phyloP scores from a whole-genome alignment of 768 basidiomycete genomes.

The Amanita thiersii region DNA sequence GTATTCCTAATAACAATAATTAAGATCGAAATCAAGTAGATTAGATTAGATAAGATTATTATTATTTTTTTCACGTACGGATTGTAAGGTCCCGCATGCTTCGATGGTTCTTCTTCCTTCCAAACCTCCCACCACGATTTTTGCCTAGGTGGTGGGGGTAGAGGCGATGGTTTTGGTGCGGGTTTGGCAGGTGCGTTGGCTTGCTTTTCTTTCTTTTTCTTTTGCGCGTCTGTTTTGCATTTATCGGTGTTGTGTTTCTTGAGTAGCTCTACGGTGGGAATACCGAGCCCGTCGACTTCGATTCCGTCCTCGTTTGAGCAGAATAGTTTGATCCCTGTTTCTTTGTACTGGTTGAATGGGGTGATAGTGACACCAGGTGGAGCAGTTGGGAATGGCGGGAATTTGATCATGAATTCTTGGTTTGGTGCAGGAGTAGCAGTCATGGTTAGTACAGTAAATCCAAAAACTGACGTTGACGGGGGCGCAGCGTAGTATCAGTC shows the following conservation, averaged over 20 bases:
- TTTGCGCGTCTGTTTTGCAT: slow-evolving; percentile 48
- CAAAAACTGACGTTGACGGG: no score
- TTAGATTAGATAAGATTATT: no score
- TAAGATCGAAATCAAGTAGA: no score
- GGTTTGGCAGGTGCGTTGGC: background rate
- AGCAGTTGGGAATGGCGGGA: slow-evolving; percentile 40
- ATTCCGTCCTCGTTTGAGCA: slow-evolving; percentile 19
- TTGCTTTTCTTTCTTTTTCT: slow-evolving; percentile 37
- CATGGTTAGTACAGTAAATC: no score
- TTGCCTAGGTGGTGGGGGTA: slow-evolving; percentile 4
- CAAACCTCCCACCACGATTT: slow-evolving; percentile 67
- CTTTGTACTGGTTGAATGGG: slow-evolving; percentile 35
- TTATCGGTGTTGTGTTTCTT: slow-evolving; percentile 46
- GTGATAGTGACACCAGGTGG: slow-evolving; percentile 33
- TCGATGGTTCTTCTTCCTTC: slow-evolving; percentile 50
- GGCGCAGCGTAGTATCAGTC: no score
- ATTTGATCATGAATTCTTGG: slow-evolving; percentile 18
- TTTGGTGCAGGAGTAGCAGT: background rate
- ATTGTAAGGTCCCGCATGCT: slow-evolving; percentile 36
- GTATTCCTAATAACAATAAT: slow-evolving; percentile 26
- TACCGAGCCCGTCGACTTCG: slow-evolving; percentile 60
- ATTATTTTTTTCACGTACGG: slow-evolving; percentile 31
- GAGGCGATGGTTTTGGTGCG: background rate
- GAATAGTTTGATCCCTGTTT: slow-evolving; percentile 22
- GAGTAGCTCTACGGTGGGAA: slow-evolving; percentile 53